Percentiles rank a stretch among this genome's conserved stretches.
These are phyloP conservation scores for Glutinoglossum americanum DNA, from an alignment of 495 filamentous ascomycete genomes.

Conservation along the genomic window DNA sequence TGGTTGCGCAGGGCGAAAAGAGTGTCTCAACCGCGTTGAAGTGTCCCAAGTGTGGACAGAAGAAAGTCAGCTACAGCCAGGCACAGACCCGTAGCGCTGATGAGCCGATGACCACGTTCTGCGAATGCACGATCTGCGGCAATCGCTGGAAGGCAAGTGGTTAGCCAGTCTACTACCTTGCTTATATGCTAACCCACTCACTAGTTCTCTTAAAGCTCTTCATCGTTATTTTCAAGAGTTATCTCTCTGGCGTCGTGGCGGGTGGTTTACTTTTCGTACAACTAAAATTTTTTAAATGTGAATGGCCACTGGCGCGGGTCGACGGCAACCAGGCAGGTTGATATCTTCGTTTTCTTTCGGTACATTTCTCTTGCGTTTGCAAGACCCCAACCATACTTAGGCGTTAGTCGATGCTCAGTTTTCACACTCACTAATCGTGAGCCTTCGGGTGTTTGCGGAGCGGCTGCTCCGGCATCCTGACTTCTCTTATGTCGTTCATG, in stretches of 20 bases:
- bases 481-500: too few relatives aligned
- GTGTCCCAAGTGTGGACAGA: constrained; percentile 76
- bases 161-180: neutral
- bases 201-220: neutral
- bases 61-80: constrained; percentile 85
- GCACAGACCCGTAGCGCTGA: constrained; percentile 90
- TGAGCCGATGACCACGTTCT: constrained; percentile 76
- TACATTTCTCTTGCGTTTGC: neutral
- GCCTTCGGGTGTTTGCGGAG: too few relatives aligned
- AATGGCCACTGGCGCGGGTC: too few relatives aligned
- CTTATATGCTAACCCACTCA: neutral
- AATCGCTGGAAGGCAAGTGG: constrained; percentile 46
- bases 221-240: neutral
- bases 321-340: neutral
- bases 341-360: neutral
- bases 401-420: neutral
- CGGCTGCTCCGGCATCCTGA: too few relatives aligned
- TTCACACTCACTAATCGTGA: too few relatives aligned
- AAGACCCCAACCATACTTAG: neutral
- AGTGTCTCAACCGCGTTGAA: constrained; percentile 66
- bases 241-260: neutral
- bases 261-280: neutral
- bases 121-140: constrained; percentile 53
- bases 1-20: constrained; percentile 75
- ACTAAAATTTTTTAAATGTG: too few relatives aligned